Evolutionary conservation across 805 yeast species (phyloP).

Genomic region (Schwanniomyces polymorphus): DNA sequence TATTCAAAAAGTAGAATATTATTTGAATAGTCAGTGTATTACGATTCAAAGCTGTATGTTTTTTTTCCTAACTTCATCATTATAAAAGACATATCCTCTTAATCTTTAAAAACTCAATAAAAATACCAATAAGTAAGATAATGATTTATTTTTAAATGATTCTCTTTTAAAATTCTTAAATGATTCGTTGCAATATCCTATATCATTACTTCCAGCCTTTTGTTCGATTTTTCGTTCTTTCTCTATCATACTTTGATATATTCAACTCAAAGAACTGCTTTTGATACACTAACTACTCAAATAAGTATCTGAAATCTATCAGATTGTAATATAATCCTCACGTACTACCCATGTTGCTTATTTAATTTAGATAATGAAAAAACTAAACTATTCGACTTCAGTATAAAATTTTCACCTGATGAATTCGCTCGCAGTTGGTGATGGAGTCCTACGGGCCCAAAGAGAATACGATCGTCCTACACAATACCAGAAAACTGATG

Average conservation of each 20-base stretch:
- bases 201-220: not conserved
- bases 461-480: not conserved
- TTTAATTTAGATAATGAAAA: constrained; percentile 17
- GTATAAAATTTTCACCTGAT: constrained; percentile 17
- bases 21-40: not conserved
- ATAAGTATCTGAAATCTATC: not conserved
- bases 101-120: too few species aligned
- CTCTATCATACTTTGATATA: not conserved
- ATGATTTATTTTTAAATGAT: too few species aligned
- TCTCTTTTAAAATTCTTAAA: too few species aligned
- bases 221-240: not conserved
- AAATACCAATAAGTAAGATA: too few species aligned
- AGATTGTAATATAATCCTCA: constrained; percentile 23
- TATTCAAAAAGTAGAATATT: not conserved
- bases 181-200: too few species aligned
- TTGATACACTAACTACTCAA: not conserved
- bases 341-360: constrained; percentile 75
- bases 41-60: too few species aligned
- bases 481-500: not conserved
- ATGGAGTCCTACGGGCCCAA: not conserved
- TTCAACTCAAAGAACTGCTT: not conserved
- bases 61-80: too few species aligned
- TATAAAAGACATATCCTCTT: too few species aligned
- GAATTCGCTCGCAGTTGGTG: not conserved
- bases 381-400: constrained; percentile 6